These are phyloP conservation scores for Malus hybrid DNA, from an alignment of 331 rosid genomes.

Conservation along the genomic window DNA sequence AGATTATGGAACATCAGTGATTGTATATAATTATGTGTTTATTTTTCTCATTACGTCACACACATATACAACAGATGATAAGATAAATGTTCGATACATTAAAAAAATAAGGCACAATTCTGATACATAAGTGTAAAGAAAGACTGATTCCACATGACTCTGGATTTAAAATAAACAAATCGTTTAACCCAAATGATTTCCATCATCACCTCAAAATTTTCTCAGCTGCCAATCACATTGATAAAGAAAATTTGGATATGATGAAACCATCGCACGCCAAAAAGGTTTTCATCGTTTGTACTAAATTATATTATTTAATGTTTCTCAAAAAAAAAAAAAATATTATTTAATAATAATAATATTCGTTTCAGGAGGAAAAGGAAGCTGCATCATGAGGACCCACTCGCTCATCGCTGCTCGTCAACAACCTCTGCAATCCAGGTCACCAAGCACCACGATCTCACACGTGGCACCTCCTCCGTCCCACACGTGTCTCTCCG, in stretches of 20 bases:
- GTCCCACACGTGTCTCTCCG: constrained; percentile 19
- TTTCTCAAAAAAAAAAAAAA: no score
- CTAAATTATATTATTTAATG: not conserved
- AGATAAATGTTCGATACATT: no score
- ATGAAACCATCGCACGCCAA: not conserved
- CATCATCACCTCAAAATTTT: not conserved
- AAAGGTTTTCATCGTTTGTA: not conserved
- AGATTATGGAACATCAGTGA: no score
- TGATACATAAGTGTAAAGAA: no score
- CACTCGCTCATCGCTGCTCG: not conserved
- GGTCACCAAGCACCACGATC: not conserved
- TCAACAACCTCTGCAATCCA: not conserved
- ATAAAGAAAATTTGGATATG: not conserved
- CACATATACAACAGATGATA: no score
- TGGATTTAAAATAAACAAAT: no score
- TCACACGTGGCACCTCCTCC: constrained; percentile 26
- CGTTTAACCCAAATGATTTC: no score
- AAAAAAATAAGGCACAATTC: no score
- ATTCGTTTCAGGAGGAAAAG: not conserved
- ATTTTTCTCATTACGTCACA: no score
- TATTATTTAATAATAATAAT: not conserved
- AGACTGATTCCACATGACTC: no score
- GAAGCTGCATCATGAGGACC: not conserved
- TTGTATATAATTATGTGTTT: no score
- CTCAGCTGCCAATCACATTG: not conserved